Evolutionary conservation across 805 yeast genomes (phyloP).

Genomic region (Ogataea populi-albae): DNA sequence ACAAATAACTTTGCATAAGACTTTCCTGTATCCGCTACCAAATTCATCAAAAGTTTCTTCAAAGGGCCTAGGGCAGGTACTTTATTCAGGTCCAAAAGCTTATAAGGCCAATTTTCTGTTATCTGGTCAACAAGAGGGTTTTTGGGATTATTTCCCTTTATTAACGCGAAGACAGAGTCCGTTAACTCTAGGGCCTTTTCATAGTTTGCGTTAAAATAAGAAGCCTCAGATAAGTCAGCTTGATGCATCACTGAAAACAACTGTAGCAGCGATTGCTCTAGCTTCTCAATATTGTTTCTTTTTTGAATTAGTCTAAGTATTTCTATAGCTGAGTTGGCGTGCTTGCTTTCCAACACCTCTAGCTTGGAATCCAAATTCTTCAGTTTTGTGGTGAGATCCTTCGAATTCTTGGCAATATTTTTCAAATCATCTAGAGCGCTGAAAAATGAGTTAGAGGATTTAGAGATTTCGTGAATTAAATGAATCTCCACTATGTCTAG

Average conservation of each 20-base stretch:
- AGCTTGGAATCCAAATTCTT: constrained; percentile 46
- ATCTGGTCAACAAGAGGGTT: constrained; percentile 29
- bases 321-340: constrained; percentile 49
- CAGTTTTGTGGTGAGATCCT: constrained; percentile 46
- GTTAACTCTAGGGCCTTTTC: constrained; percentile 56
- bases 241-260: constrained; percentile 44
- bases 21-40: constrained; percentile 66
- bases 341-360: constrained; percentile 42
- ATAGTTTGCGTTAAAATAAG: constrained; percentile 44
- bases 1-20: constrained; percentile 61
- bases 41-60: constrained; percentile 48
- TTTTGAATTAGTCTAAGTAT: constrained; percentile 49
- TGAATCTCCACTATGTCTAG: constrained; percentile 82
- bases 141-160: constrained; percentile 48
- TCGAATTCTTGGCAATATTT: constrained; percentile 54
- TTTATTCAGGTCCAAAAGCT: constrained; percentile 39
- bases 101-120: constrained; percentile 43
- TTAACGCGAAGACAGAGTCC: constrained; percentile 53
- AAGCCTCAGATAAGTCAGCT: constrained; percentile 47
- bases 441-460: constrained; percentile 81
- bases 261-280: constrained; percentile 63
- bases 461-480: constrained; percentile 76
- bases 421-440: constrained; percentile 78
- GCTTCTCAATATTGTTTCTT: constrained; percentile 54
- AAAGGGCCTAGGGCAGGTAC: constrained; percentile 51